Percentiles rank a stretch among this genome's conserved stretches.
phyloP scores from a whole-genome alignment of 139 green algal genomes.

The Tetratostichococcus sp. region DNA sequence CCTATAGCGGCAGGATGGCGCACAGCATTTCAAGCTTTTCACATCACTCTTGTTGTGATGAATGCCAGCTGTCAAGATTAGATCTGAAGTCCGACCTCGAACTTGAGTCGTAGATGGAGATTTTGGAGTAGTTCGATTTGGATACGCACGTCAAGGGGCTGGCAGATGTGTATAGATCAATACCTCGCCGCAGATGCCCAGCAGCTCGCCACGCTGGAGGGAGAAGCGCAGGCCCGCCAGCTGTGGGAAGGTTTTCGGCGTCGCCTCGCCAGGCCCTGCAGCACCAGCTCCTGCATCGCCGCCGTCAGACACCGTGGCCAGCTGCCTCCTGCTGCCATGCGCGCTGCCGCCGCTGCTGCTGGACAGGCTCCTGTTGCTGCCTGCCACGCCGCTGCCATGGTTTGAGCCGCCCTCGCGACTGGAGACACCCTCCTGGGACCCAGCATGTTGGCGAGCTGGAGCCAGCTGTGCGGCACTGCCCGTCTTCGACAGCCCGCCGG shows the following conservation, averaged over 20 bases:
- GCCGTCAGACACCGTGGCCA: background rate
- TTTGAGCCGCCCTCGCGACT: too few relatives aligned
- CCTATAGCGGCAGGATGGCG: background rate
- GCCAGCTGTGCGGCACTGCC: background rate
- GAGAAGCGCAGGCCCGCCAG: constrained; percentile 42
- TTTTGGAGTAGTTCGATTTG: too few relatives aligned
- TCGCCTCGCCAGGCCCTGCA: background rate
- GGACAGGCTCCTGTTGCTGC: too few relatives aligned
- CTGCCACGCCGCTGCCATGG: too few relatives aligned
- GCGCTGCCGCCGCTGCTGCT: background rate
- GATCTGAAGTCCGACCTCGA: too few relatives aligned
- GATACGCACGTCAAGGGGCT: too few relatives aligned
- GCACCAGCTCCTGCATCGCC: too few relatives aligned
- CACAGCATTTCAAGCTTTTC: background rate
- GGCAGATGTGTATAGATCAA: background rate
- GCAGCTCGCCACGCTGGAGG: constrained; percentile 53
- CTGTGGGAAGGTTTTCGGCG: constrained; percentile 13
- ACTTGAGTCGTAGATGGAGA: too few relatives aligned
- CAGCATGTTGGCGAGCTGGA: too few relatives aligned
- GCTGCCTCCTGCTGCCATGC: background rate
- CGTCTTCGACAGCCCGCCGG: background rate
- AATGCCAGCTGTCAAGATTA: too few relatives aligned
- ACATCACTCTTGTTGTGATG: too few relatives aligned
- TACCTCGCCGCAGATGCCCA: constrained; percentile 63
- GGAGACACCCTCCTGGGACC: too few relatives aligned